Evolutionary conservation across 495 filamentous ascomycete species (phyloP), one percentile per base, ranked within the genome.

Genomic region (Xylaria intraflava): DNA sequence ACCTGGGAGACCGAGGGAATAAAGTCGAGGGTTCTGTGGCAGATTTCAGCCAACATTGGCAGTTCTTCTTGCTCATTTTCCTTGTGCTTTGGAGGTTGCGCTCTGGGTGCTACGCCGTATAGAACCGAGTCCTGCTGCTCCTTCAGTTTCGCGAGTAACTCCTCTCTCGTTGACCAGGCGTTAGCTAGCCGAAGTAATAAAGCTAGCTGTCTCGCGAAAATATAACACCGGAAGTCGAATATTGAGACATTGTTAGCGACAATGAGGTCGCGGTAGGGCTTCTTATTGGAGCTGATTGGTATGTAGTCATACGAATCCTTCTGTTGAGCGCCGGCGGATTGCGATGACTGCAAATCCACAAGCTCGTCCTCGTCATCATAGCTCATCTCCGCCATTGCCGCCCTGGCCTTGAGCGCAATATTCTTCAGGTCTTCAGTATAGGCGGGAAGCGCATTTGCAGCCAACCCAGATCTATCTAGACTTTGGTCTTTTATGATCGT

Each of bases 201-300:
- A 12, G 84, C 81, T 60, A 95, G 78, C 62, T 99, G 93, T 23
- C 93, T 80, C 20, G 89, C 85, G 71, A 96, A 97, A 10, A 99
- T 78, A 65, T 99, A 99, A 57, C 85, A 90, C 53, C 87, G 81
- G 68, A 99, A 97, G 66, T 99, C 93, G 61, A 96, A 97, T 11
- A 94, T 76, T n/a, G 93, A 97, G 26, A 97, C 94, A 57, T 94
- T 86, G 69, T 90, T 97, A n/a, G 88, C 84, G 38, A 97, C 72
- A 43, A 99, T 97, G 57, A 95, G 80, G 50, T 95, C 90, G 36
- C 94, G 83, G 64, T 96, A 97, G 2, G 86, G 74, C 64, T 96
- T 94, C 66, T 81, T 88, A 36, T 71, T 75, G 2, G 87, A 78
- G 61, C 81, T 83, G 38, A 96, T 78, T 22, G 90, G 86, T 51